Evolutionary conservation across 306 rosid species (phyloP).

Genomic region (Mimosa pudica): DNA sequence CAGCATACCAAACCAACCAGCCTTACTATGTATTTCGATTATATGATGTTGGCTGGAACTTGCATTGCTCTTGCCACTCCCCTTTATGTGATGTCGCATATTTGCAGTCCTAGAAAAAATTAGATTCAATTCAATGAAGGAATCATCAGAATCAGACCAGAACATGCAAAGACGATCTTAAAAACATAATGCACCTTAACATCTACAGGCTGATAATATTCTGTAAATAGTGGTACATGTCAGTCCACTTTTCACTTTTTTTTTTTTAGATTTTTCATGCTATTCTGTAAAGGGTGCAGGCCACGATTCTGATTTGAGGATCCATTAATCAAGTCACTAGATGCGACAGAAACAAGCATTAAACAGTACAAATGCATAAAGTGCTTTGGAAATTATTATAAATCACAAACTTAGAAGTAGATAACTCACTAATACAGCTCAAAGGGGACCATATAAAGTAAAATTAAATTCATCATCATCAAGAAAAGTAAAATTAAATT

Average conservation of each 20-base stretch:
- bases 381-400: too few relatives aligned
- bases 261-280: background rate
- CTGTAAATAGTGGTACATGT: background rate
- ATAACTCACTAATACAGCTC: too few relatives aligned
- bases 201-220: background rate
- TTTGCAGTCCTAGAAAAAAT: slow-evolving; percentile 62
- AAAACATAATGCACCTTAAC: background rate
- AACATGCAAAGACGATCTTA: background rate
- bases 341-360: too few relatives aligned
- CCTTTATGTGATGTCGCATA: slow-evolving; percentile 79
- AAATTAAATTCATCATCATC: too few relatives aligned
- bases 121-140: slow-evolving; percentile 23
- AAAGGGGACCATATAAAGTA: too few relatives aligned
- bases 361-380: too few relatives aligned
- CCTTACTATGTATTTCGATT: slow-evolving; percentile 87
- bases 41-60: slow-evolving; percentile 91
- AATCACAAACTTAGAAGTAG: too few relatives aligned
- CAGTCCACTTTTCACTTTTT: background rate
- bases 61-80: slow-evolving; percentile 98
- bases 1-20: too few relatives aligned
- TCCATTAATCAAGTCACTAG: too few relatives aligned
- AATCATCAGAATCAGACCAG: background rate
- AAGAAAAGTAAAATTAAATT: too few relatives aligned
- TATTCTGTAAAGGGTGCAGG: too few relatives aligned
- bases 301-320: too few relatives aligned